Conservation (phyloP, 2,329 filamentous ascomycete species). For the Raffaelea arxii region DNA sequence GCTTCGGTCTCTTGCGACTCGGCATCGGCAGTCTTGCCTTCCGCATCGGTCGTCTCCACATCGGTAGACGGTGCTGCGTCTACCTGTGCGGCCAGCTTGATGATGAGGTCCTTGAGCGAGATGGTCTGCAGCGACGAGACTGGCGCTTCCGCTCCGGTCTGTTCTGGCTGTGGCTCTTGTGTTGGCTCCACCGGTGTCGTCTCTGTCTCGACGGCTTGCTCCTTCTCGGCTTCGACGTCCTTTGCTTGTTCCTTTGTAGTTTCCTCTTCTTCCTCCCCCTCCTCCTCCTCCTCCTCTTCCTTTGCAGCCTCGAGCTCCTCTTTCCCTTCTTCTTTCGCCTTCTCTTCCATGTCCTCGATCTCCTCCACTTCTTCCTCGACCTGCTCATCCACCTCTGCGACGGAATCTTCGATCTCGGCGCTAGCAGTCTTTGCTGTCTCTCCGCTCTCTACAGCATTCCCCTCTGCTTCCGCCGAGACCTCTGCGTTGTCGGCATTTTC, state of each 20-base stretch:
- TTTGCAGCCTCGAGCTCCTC: not conserved
- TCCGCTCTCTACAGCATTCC: not conserved
- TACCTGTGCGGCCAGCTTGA: constrained; percentile 37
- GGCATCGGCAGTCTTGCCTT: not conserved
- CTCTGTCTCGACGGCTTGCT: constrained; percentile 12
- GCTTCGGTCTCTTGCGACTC: constrained; percentile 15
- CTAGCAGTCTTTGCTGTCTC: not conserved
- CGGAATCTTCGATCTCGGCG: not conserved
- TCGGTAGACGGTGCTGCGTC: constrained; percentile 20
- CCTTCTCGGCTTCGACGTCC: constrained; percentile 7
- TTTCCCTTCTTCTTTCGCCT: constrained; percentile 2
- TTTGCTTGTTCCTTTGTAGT: constrained; percentile 9
- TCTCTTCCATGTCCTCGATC: not conserved
- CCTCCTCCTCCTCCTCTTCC: constrained; percentile 8
- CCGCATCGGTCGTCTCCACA: constrained; percentile 14
- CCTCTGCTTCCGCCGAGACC: constrained; percentile 6
- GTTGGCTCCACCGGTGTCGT: not conserved
- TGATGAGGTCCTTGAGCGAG: constrained; percentile 38
- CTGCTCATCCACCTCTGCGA: not conserved
- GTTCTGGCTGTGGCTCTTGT: not conserved
- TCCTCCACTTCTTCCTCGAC: not conserved
- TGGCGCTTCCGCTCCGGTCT: not conserved
- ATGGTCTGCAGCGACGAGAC: constrained; percentile 9
- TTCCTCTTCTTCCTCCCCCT: constrained; percentile 4
- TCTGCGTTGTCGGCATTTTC: constrained; percentile 5